A percentile compares a stretch with the other conserved stretches of the same genome.
Conservation (phyloP, 2,329 filamentous ascomycete genomes). For the Metarhizium humberi region DNA sequence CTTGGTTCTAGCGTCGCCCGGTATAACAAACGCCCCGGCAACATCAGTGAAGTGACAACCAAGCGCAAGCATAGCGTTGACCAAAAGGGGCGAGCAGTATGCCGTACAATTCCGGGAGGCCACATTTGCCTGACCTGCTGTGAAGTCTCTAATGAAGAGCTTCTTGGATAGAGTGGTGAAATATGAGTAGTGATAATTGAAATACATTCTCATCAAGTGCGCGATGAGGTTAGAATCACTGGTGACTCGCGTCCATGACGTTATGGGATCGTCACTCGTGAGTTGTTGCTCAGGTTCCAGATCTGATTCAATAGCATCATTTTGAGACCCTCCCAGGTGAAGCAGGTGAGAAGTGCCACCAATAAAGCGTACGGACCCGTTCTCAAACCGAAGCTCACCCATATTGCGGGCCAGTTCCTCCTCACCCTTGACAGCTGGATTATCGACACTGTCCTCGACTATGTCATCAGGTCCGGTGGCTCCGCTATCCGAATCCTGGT, state of each 20-base stretch:
- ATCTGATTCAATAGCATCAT: conserved; percentile 26
- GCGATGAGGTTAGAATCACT: conserved; percentile 68
- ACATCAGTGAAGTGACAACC: conserved; percentile 88
- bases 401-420: conserved; percentile 83
- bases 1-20: conserved; percentile 72
- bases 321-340: conserved; percentile 51
- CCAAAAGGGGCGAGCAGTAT: conserved; percentile 82
- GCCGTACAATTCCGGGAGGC: conserved; percentile 42
- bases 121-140: conserved; percentile 54
- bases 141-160: conserved; percentile 80
- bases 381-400: conserved; percentile 80
- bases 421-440: conserved; percentile 47
- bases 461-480: conserved; percentile 24
- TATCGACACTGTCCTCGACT: conserved; percentile 30
- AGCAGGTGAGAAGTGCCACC: conserved; percentile 92
- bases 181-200: conserved; percentile 95
- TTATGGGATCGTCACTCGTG: conserved; percentile 58
- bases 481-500: conserved; percentile 23
- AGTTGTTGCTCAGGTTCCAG: conserved; percentile 35
- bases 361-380: conserved; percentile 83
- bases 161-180: conserved; percentile 85
- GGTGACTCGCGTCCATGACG: conserved; percentile 83
- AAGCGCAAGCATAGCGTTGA: conserved; percentile 88
- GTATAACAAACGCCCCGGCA: conserved; percentile 59
- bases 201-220: conserved; percentile 95